phyloP scores from a whole-genome alignment of 371 early-diverging fungal genomes.

The Umbelopsis sp. region DNA sequence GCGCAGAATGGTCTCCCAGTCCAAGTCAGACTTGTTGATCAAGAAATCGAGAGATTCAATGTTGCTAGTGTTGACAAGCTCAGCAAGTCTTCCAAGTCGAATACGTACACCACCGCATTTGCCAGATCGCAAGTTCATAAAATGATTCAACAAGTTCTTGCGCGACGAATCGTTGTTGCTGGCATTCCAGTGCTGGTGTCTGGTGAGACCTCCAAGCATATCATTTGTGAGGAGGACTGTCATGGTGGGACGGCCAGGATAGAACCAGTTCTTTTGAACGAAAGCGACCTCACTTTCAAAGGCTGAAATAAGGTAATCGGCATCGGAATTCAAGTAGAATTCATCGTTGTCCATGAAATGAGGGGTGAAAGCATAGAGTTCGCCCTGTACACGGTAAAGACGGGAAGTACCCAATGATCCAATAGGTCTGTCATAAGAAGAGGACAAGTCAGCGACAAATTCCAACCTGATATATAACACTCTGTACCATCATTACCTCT shows the following conservation, averaged over 20 bases:
- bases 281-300: slow-evolving; percentile 83
- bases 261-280: slow-evolving; percentile 77
- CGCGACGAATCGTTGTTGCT: slow-evolving; percentile 35
- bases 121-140: slow-evolving; percentile 81
- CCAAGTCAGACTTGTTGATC: slow-evolving; percentile 69
- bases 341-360: slow-evolving; percentile 89
- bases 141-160: slow-evolving; percentile 81
- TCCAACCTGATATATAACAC: not conserved
- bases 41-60: slow-evolving; percentile 89
- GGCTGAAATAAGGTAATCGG: slow-evolving; percentile 76
- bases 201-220: slow-evolving; percentile 69
- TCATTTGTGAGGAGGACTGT: slow-evolving; percentile 74
- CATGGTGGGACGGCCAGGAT: slow-evolving; percentile 85
- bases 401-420: slow-evolving; percentile 83
- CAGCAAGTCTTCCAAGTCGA: slow-evolving; percentile 73
- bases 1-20: slow-evolving; percentile 73
- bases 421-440: slow-evolving; percentile 43
- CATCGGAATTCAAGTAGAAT: slow-evolving; percentile 85
- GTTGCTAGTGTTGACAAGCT: slow-evolving; percentile 79
- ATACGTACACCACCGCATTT: slow-evolving; percentile 70
- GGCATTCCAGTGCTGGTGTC: slow-evolving; percentile 14
- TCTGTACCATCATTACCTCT: slow-evolving; percentile 41
- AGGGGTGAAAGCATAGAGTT: slow-evolving; percentile 84
- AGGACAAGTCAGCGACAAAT: not conserved
- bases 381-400: slow-evolving; percentile 83